These are phyloP conservation scores for Populus tremula DNA, from an alignment of 345 rosid species.

Conservation along the genomic window DNA sequence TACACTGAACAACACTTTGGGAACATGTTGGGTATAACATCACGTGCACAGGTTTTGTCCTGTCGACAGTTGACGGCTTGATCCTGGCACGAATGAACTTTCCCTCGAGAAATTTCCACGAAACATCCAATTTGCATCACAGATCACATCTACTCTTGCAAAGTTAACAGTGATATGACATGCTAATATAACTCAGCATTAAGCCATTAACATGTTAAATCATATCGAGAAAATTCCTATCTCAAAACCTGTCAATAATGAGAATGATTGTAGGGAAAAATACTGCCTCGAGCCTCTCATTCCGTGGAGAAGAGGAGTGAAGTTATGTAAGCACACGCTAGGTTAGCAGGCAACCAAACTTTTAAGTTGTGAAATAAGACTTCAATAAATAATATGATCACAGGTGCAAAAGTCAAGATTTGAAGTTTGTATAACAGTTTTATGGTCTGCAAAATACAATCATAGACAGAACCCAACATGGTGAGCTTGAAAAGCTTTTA, in stretches of 20 bases:
- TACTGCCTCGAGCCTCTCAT: not conserved
- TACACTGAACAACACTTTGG: no score
- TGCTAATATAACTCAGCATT: not conserved
- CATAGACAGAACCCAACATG: constrained; percentile 17
- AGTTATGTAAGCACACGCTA: no score
- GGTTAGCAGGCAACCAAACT: not conserved
- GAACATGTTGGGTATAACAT: not conserved
- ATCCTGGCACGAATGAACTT: not conserved
- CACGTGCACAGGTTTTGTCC: no score
- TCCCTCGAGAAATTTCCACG: not conserved
- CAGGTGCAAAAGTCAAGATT: constrained; percentile 6
- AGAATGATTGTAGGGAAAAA: not conserved
- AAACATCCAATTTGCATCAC: not conserved
- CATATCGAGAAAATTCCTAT: not conserved
- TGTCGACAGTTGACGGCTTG: no score
- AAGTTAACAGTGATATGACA: not conserved
- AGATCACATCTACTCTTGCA: not conserved
- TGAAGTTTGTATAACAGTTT: constrained; percentile 10
- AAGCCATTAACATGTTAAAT: not conserved
- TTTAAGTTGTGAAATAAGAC: not conserved
- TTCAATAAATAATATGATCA: constrained; percentile 11
- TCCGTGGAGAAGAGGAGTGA: no score
- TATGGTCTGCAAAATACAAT: constrained; percentile 16
- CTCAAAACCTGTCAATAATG: not conserved
- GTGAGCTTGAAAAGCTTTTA: constrained; percentile 27